These are phyloP conservation scores for Ustanciosporium gigantosporum DNA, from an alignment of 1,284 basidiomycete genomes.

Conservation along the genomic window DNA sequence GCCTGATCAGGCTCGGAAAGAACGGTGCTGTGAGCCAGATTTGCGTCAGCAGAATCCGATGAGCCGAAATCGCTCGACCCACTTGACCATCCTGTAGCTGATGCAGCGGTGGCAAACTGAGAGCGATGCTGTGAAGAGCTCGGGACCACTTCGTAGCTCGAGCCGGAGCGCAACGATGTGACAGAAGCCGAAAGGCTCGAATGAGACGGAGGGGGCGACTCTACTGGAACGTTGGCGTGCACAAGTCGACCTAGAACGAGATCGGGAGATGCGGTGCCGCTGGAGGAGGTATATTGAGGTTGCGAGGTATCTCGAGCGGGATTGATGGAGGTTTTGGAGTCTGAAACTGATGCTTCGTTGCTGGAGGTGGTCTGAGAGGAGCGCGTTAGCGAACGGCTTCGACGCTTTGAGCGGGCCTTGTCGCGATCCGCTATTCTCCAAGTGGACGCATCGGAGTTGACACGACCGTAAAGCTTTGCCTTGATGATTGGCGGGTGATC, in stretches of 20 bases:
- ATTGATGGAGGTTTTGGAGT: too few species aligned
- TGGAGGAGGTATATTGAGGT: too few species aligned
- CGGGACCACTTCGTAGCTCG: slow-evolving; percentile 35
- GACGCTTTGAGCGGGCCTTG: slow-evolving; percentile 10
- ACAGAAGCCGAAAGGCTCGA: slow-evolving; percentile 29
- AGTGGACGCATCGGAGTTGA: slow-evolving; percentile 40
- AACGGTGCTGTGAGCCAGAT: slow-evolving; percentile 21
- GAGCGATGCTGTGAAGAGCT: slow-evolving; percentile 6
- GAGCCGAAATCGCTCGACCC: slow-evolving; percentile 40
- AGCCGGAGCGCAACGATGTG: slow-evolving; percentile 25
- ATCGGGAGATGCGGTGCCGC: neutral
- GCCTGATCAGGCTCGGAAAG: slow-evolving; percentile 23
- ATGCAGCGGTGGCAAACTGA: slow-evolving; percentile 6
- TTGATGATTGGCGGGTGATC: slow-evolving; percentile 39
- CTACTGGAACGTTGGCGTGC: too few species aligned
- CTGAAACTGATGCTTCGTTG: too few species aligned
- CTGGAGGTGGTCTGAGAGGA: slow-evolving; percentile 7
- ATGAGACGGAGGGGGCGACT: slow-evolving; percentile 21
- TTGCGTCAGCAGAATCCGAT: slow-evolving; percentile 28
- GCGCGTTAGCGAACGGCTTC: slow-evolving; percentile 18
- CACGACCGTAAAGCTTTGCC: slow-evolving; percentile 42
- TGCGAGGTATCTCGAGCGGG: too few species aligned
- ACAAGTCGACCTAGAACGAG: too few species aligned
- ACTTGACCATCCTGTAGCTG: slow-evolving; percentile 31
- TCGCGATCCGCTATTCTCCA: slow-evolving; percentile 47